Percentiles rank a stretch among this genome's conserved stretches.
phyloP scores from a whole-genome alignment of 176 grass and related monocot genomes.

The Rhynchospora pubera region DNA sequence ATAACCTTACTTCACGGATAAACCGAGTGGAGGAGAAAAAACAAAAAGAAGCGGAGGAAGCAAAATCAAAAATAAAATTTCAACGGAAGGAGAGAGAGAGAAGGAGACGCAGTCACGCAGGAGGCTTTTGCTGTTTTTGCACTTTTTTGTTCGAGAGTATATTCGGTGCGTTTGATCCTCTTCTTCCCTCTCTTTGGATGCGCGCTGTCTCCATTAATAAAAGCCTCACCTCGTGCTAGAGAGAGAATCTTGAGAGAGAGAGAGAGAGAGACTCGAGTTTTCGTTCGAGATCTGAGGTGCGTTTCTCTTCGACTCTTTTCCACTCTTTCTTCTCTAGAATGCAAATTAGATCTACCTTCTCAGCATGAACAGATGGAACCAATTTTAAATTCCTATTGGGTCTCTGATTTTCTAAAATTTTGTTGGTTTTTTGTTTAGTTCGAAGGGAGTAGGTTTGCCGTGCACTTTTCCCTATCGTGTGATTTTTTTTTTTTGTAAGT shows the following conservation, averaged over 20 bases:
- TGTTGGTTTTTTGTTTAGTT: neutral
- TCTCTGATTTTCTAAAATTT: neutral
- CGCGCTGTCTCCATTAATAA: constrained; percentile 17
- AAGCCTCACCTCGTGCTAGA: neutral
- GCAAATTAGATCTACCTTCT: neutral
- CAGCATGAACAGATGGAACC: neutral
- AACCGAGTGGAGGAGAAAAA: neutral
- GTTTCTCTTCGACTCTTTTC: neutral
- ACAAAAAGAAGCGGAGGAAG: neutral
- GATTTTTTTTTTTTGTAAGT: neutral
- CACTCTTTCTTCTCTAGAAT: neutral
- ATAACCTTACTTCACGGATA: neutral
- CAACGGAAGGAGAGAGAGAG: neutral
- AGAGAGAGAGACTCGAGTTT: constrained; percentile 28
- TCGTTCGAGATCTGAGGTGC: constrained; percentile 20
- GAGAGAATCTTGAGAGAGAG: neutral
- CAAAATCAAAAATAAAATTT: neutral
- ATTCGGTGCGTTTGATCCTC: constrained; percentile 57
- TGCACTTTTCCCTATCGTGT: neutral
- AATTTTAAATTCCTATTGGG: neutral
- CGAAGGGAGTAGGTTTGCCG: neutral
- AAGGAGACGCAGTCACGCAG: constrained; percentile 15
- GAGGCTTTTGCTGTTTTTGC: constrained; percentile 5
- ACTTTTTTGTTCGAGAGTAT: constrained; percentile 32
- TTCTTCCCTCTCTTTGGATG: neutral